Evolutionary conservation across 2,329 filamentous ascomycete genomes (phyloP), one percentile per base, ranked within the genome.

Genomic region (Colletotrichum agaves): DNA sequence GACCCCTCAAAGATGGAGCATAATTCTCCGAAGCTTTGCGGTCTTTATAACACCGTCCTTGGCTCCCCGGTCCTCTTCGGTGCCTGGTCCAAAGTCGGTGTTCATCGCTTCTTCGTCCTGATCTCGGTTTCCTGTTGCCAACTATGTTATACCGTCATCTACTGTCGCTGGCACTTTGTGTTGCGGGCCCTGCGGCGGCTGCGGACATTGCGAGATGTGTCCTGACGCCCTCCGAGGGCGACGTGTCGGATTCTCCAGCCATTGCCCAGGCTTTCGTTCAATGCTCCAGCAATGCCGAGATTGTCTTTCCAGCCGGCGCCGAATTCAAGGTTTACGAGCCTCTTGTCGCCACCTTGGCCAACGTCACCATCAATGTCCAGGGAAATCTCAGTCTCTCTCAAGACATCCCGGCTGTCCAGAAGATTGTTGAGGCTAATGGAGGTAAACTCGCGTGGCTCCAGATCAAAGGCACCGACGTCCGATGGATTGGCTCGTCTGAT

Each of bases 331-430:
- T 81, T 61, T 78, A 80, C 62, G 75, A 74, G 2, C 78, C 81
- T 39, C 76, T 82, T 43, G 72, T 67, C 3, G 79, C 73, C 2
- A 80, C 80, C 35, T 73, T 83, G 23, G 77, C 74, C 56, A 80
- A 83, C 68, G 80, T 83, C 13, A 75, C 76, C 46, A 82, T 83
- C 44, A 75, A 73, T 3, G 75, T 83, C 70, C 71, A 77, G 37
- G 81, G 81, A n/a, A 83, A 82, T 64, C 74, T 82, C 13, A 79
- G 82, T 65, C 74, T 83, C 3, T 77, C 81, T 4, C 75, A 78
- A 63, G 78, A 80, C 68, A 77, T 83, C 41, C 73, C 75, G 11
- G 73, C 75, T 6, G 69, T 82, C 3, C 78, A 81, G 64, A 61
- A 71, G 10, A 73, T 80, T 6, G 78, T 80, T 39, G 75, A 75